A percentile compares a stretch with the other conserved stretches of the same genome.
phyloP scores from a whole-genome alignment of 78 protist genomes.

The Capsaspora owczarzaki region DNA sequence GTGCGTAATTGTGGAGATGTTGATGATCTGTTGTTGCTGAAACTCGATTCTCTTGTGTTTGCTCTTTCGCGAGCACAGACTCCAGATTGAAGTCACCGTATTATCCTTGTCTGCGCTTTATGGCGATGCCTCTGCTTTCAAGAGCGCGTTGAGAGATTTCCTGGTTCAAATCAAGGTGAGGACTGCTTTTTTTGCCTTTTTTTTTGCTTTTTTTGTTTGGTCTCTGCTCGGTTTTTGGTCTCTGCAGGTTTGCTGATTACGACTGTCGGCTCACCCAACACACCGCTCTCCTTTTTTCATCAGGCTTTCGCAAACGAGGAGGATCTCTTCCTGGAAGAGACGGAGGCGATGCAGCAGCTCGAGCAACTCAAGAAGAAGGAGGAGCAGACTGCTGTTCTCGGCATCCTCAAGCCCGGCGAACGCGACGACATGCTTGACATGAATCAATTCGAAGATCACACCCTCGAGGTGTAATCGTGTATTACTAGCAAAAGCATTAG shows the following conservation, averaged over 20 bases:
- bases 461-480: too few relatives aligned
- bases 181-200: not conserved
- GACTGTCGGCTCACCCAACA: not conserved
- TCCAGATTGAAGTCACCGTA: not conserved
- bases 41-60: too few relatives aligned
- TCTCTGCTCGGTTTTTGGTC: not conserved
- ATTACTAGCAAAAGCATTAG: too few relatives aligned
- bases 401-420: not conserved
- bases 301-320: not conserved
- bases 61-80: not conserved
- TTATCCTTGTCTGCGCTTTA: not conserved
- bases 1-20: not conserved
- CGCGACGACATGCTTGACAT: too few relatives aligned
- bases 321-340: not conserved
- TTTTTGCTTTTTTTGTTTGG: not conserved
- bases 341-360: not conserved
- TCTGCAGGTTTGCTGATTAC: not conserved
- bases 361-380: not conserved
- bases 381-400: not conserved
- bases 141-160: conserved; percentile 22
- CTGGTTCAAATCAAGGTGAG: conserved; percentile 1
- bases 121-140: not conserved
- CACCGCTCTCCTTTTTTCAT: not conserved
- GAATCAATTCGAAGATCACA: too few relatives aligned
- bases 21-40: too few relatives aligned